Evolutionary conservation across 1,284 basidiomycete genomes (phyloP).

Genomic region (Rhodotorula mucilaginosa): DNA sequence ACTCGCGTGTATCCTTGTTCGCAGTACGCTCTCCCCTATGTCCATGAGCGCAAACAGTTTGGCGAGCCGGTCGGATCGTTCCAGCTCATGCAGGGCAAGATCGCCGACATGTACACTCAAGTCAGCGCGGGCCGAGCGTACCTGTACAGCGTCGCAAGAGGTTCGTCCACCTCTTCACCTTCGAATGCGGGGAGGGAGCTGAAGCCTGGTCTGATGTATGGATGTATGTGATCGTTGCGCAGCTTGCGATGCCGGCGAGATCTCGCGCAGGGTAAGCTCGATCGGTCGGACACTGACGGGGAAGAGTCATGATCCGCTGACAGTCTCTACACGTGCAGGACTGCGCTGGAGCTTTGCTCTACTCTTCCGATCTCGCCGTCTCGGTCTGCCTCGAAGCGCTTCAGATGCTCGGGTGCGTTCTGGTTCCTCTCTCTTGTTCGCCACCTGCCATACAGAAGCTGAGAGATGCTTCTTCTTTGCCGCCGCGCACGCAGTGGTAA

Average conservation of each 20-base stretch:
- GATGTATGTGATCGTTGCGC: no score
- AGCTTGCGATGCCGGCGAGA: slow-evolving; percentile 76
- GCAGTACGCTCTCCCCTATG: slow-evolving; percentile 80
- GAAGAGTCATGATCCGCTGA: background rate
- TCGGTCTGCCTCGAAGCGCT: slow-evolving; percentile 87
- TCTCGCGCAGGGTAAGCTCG: slow-evolving; percentile 70
- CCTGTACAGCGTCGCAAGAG: slow-evolving; percentile 82
- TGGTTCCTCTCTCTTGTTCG: slow-evolving; percentile 13
- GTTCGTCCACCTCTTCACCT: slow-evolving; percentile 7
- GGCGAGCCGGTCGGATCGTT: slow-evolving; percentile 82
- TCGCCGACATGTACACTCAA: slow-evolving; percentile 90
- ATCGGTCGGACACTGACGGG: no score
- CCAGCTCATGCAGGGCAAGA: slow-evolving; percentile 87
- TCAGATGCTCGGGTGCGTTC: slow-evolving; percentile 81
- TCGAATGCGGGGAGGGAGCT: background rate
- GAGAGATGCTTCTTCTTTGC: background rate
- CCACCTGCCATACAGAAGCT: background rate
- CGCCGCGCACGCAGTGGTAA: slow-evolving; percentile 19
- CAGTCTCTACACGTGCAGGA: slow-evolving; percentile 58
- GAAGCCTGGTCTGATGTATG: no score
- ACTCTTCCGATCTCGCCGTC: slow-evolving; percentile 82
- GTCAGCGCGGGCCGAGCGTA: slow-evolving; percentile 83
- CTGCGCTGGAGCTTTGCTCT: slow-evolving; percentile 86
- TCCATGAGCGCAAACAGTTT: slow-evolving; percentile 89
- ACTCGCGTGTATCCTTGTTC: no score